Base-by-base conservation (phyloP, 2,329 filamentous ascomycete genomes). In the Fusarium pininemorale region DNA sequence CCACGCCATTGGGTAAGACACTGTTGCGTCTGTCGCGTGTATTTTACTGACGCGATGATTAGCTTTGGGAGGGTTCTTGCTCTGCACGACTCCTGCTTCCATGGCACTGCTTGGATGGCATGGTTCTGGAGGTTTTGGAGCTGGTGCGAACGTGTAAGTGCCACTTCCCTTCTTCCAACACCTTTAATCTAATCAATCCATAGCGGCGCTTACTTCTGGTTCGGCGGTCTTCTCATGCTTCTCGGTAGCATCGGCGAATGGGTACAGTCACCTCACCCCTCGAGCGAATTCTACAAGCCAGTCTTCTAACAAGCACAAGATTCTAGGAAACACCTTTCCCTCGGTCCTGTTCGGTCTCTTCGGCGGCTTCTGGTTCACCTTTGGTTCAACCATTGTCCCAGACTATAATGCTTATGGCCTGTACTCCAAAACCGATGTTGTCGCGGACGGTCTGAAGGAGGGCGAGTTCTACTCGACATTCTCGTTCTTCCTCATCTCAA, bases 11-110 rank as follows among this genome's bases (percentile, higher is more conserved):
- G 32, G 55, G 55, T 58, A 50, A 28, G 55, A 38, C 0, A 7
- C 6, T 6, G 9, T 12, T 13, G 2, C 0, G 0, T 11, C 1
- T n/a, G 3, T 7, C 6, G 9, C 5, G 20, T 26, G 14, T 11
- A 3, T 6, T 6, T n/a, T 6, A 24, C 55, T 58, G 30, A 58
- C 41, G 11, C 11, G 24, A 7, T 8, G 14, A 14, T 6, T 16
- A 58, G 55, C 55, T 2, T 12, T 58, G 41, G 55, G 55, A 6
- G 55, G 55, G 3, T 58, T 58, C 55, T 26, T 58, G 16, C 55
- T 58, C 2, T 58, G 55, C 9, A 50, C 55, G 11, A 58, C 55
- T 38, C 55, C 55, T 18, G 55, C 55, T 2, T 58, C 55, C 1
- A 58, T 58, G 55, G 16, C 55, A 0, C 1, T 58, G 24, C 55